A percentile compares a stretch with the other conserved stretches of the same genome.
Conservation (phyloP, 257 asterid species). For the Nemophila menziesii region DNA sequence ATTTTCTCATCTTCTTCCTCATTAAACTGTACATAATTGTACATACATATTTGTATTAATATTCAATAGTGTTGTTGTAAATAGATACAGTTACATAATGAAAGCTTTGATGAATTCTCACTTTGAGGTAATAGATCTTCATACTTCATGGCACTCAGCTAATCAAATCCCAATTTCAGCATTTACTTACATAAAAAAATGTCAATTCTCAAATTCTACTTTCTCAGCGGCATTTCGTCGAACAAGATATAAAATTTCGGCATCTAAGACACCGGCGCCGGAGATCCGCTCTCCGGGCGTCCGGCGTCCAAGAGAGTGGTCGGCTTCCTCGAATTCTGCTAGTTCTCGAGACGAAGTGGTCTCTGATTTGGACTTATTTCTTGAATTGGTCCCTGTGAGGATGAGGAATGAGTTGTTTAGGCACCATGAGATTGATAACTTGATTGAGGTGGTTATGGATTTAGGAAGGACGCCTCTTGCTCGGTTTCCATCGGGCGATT, state of each 20-base stretch:
- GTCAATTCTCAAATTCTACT: conserved; percentile 14
- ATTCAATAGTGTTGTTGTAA: not conserved
- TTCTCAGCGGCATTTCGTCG: conserved; percentile 63
- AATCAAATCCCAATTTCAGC: conserved; percentile 55
- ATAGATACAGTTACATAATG: conserved; percentile 26
- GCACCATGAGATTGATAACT: conserved; percentile 52
- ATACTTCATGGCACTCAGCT: conserved; percentile 50
- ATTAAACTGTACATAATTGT: not conserved
- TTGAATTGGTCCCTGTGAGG: conserved; percentile 64
- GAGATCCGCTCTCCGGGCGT: conserved; percentile 50
- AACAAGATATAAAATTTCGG: conserved; percentile 36
- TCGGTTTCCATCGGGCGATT: conserved; percentile 86
- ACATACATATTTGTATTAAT: not conserved
- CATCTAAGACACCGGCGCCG: conserved; percentile 32
- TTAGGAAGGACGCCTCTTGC: conserved; percentile 94
- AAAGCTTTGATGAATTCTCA: conserved; percentile 60
- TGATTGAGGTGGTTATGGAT: conserved; percentile 96
- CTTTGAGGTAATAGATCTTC: conserved; percentile 57
- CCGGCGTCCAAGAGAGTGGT: conserved; percentile 58
- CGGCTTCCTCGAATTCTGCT: conserved; percentile 22
- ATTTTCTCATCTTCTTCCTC: conserved; percentile 18
- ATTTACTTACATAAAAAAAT: conserved; percentile 29
- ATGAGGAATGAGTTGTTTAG: conserved; percentile 58
- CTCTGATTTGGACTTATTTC: conserved; percentile 82
- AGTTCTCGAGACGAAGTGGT: conserved; percentile 42